Conservation (phyloP, 1,284 basidiomycete species). For the Tilletia caries region DNA sequence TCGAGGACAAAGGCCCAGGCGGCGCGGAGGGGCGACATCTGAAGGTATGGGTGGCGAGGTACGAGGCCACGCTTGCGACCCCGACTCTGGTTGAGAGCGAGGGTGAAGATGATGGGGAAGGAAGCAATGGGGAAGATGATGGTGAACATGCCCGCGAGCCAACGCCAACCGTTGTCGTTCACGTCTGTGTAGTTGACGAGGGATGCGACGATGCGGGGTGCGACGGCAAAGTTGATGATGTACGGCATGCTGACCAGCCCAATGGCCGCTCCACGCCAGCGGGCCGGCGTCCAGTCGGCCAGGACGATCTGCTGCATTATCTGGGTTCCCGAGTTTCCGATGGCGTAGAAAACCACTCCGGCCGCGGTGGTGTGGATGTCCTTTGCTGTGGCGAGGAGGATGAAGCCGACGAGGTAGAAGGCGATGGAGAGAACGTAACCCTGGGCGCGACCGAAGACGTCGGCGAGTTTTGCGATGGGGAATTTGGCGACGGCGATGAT, state of each 20-base stretch:
- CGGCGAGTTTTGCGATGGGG: constrained; percentile 49
- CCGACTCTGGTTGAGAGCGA: constrained; percentile 39
- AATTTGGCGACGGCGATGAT: constrained; percentile 51
- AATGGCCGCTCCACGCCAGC: constrained; percentile 44
- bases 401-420: constrained; percentile 47
- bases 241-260: constrained; percentile 46
- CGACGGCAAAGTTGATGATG: constrained; percentile 46
- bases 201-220: constrained; percentile 22
- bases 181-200: background rate
- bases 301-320: constrained; percentile 52
- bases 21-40: constrained; percentile 16
- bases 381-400: constrained; percentile 44
- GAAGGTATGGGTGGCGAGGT: constrained; percentile 39
- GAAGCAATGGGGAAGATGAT: constrained; percentile 48
- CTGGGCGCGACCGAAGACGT: constrained; percentile 49
- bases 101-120: constrained; percentile 37
- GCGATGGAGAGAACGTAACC: constrained; percentile 38
- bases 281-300: constrained; percentile 47
- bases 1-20: constrained; percentile 21
- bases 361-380: constrained; percentile 29
- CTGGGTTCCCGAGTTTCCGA: constrained; percentile 49
- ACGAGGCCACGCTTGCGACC: constrained; percentile 36
- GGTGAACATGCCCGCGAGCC: constrained; percentile 49
- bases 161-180: constrained; percentile 34
- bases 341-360: constrained; percentile 45